Base-by-base conservation (phyloP, 306 rosid species). In the Begonia peltatifolia region DNA sequence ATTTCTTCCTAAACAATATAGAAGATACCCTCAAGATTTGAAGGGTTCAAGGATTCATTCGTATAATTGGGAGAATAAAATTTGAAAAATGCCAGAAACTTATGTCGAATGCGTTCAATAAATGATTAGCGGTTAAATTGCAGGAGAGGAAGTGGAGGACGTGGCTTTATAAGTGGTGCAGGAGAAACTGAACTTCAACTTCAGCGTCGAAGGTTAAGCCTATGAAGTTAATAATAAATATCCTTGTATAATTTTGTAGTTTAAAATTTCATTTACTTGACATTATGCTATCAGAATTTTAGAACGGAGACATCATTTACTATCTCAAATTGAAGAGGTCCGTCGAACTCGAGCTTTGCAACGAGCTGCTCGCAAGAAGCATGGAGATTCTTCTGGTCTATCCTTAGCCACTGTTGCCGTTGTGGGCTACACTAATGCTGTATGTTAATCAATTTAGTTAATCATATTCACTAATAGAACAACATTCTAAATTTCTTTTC, bases 171-270 rank as follows among this genome's bases (percentile, higher is more conserved):
- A 46, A 81, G 99, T 60, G 95, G 99, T 67, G 88, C 95, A n/a
- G 95, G 96, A 81, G 95, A 90, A 77, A 86, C 94, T 53, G 96
- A 90, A 70, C 94, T 86, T 71, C 94, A 90, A 60, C 99, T 90
- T 70, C 95, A 90, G 66, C 77, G 93, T 30, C 74, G 86, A 69
- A 90, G 99, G 99, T 90, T 72, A 42, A 47, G 47, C 30, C n/a
- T 51, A 20, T 11, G 43, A 58, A 30, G 38, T 30, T 30, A 12
- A 57, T 55, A 53, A 44, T 10, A 44, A 44, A 30, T 30, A 3
- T 30, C 38, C 38, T 30, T 30, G 3, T 6, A 30, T 30, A 30
- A 7, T 30, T 30, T 30, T 30, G 0, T 30, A 30, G 38, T 30
- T 30, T 30, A 5, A 30, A 30, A 7, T 30, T 30, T 30, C 9